Conservation (phyloP, 306 rosid species). For the Canavalia ensiformis region DNA sequence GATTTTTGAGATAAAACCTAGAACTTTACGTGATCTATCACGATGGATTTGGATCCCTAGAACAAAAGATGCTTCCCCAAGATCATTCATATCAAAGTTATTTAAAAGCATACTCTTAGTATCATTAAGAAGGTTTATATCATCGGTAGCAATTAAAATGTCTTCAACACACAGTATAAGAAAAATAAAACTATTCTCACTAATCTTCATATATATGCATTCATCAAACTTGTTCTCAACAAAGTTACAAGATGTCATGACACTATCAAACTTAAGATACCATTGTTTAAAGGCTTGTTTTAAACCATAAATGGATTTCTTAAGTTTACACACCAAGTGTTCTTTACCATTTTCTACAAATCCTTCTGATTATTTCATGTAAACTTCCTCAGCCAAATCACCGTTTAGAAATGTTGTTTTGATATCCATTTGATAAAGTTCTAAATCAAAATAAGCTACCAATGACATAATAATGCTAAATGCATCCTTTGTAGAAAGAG, state of each 20-base stretch:
- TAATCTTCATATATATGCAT: not conserved
- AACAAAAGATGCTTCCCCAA: not conserved
- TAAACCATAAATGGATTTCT: not conserved
- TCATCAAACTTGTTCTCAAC: no score
- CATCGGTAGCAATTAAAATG: not conserved
- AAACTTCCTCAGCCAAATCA: not conserved
- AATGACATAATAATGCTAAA: not conserved
- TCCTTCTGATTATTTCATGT: not conserved
- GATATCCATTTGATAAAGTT: not conserved
- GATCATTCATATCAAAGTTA: not conserved
- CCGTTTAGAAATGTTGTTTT: not conserved
- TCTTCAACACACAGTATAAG: not conserved
- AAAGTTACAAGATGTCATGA: not conserved
- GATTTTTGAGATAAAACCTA: not conserved
- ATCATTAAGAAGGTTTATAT: not conserved
- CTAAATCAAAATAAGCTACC: not conserved
- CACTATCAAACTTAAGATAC: not conserved
- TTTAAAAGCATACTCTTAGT: not conserved
- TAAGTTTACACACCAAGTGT: not conserved
- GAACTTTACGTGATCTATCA: not conserved
- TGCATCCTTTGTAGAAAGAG: not conserved
- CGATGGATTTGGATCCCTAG: not conserved
- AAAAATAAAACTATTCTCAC: not conserved
- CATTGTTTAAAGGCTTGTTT: not conserved
- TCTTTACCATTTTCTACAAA: not conserved